A percentile compares a stretch with the other conserved stretches of the same genome.
These are phyloP conservation scores for Cercospora sp. DNA, from an alignment of 2,329 filamentous ascomycete genomes.

Conservation along the genomic window DNA sequence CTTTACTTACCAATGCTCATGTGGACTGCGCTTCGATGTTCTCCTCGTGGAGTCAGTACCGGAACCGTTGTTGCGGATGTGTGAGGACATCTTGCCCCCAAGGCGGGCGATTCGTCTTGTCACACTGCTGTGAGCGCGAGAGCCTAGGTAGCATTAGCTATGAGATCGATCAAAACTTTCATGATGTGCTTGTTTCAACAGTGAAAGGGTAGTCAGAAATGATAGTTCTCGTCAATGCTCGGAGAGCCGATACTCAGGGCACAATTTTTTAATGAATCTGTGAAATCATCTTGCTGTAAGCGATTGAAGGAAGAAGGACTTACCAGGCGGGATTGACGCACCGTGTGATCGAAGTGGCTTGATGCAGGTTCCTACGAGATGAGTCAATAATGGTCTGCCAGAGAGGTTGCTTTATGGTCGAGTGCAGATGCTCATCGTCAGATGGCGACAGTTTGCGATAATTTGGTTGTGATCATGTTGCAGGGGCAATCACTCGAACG, in stretches of 20 bases:
- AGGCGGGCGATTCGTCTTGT: not conserved
- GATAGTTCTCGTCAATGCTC: not conserved
- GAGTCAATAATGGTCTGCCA: not conserved
- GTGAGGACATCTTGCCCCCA: too few species aligned
- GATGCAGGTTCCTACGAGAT: not conserved
- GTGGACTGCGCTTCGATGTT: too few species aligned
- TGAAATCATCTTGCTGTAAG: not conserved
- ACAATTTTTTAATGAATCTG: not conserved
- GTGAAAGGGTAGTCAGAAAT: not conserved
- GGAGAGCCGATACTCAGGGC: not conserved
- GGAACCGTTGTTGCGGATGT: not conserved
- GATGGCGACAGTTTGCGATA: not conserved
- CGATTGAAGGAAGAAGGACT: too few species aligned
- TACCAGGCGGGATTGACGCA: not conserved
- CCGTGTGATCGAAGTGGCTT: not conserved
- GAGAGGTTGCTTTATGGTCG: not conserved
- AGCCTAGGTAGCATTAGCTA: not conserved
- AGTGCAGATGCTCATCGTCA: not conserved
- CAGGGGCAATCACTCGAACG: not conserved
- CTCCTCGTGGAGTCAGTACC: too few species aligned
- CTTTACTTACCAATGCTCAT: too few species aligned
- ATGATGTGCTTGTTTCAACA: not conserved
- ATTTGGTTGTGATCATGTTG: not conserved
- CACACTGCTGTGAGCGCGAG: not conserved
- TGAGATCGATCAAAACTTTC: not conserved